Evolutionary conservation across 768 basidiomycete species (phyloP).

Genomic region (Mycena leptocephala): DNA sequence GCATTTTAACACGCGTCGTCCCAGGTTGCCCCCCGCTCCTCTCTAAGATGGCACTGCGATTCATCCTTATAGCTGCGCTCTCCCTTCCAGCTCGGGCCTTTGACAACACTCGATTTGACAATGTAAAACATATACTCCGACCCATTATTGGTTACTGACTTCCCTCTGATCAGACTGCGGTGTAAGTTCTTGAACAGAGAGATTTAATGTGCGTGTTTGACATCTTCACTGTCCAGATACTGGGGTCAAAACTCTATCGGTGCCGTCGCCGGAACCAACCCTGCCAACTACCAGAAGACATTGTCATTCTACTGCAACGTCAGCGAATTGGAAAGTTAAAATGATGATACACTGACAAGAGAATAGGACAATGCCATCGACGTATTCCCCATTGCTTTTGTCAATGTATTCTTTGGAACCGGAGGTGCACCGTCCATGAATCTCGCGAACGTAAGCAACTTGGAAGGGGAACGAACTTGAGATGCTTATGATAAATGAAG

Average conservation of each 20-base stretch:
- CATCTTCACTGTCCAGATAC: constrained; percentile 59
- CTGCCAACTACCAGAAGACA: constrained; percentile 72
- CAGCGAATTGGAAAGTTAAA: constrained; percentile 29
- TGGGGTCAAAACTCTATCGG: constrained; percentile 88
- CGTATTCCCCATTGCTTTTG: constrained; percentile 80
- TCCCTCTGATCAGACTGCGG: constrained; percentile 61
- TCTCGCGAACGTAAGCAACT: constrained; percentile 71
- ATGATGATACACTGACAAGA: constrained; percentile 4
- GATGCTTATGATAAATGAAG: constrained; percentile 46
- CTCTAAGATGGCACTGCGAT: constrained; percentile 31
- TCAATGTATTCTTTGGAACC: constrained; percentile 76
- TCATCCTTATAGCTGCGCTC: constrained; percentile 36
- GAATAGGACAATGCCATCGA: constrained; percentile 76
- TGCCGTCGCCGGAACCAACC: constrained; percentile 63
- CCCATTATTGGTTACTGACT: neutral
- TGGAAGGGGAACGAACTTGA: neutral
- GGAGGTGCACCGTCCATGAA: constrained; percentile 78
- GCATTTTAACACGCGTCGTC: neutral
- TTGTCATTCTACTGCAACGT: constrained; percentile 79
- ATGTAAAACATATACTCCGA: constrained; percentile 56
- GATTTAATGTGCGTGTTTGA: neutral
- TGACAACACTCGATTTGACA: constrained; percentile 74
- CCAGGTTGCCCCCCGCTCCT: neutral
- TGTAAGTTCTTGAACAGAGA: constrained; percentile 55
- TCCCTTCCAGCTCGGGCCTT: constrained; percentile 55